phyloP scores from a whole-genome alignment of 139 green algal genomes.

The Chlamydomonas schloesseri region DNA sequence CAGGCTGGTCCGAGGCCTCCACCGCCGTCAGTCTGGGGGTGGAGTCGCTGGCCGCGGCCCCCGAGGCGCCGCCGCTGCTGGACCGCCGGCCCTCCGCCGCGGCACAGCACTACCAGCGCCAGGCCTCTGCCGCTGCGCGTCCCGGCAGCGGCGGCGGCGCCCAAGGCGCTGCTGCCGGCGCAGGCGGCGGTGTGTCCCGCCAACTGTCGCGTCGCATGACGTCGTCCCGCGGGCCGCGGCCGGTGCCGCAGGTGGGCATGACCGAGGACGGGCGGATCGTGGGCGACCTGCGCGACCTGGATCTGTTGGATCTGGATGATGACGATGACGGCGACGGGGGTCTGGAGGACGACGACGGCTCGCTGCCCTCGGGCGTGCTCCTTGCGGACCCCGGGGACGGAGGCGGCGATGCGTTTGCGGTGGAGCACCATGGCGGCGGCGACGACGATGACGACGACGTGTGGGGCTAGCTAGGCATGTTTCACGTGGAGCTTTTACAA shows the following conservation, averaged over 20 bases:
- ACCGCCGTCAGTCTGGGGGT: background rate
- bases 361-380: conserved; percentile 1
- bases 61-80: background rate
- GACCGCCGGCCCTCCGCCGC: background rate
- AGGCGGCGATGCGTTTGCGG: background rate
- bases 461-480: too few species aligned
- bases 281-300: conserved; percentile 15
- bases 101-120: background rate
- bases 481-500: too few species aligned
- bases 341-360: background rate
- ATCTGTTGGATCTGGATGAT: conserved; percentile 17
- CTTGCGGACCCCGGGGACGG: background rate
- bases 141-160: background rate
- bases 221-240: background rate
- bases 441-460: background rate
- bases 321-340: background rate
- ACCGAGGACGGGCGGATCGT: background rate
- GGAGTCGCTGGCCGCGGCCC: background rate
- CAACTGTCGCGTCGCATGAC: too few species aligned
- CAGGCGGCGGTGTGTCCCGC: background rate
- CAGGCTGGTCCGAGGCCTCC: conserved; percentile 25
- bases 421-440: background rate
- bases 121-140: background rate
- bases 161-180: too few species aligned
- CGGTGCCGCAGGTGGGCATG: background rate